Conservation (phyloP, 192 early-diverging fungal species). For the Coemansia sp. region DNA sequence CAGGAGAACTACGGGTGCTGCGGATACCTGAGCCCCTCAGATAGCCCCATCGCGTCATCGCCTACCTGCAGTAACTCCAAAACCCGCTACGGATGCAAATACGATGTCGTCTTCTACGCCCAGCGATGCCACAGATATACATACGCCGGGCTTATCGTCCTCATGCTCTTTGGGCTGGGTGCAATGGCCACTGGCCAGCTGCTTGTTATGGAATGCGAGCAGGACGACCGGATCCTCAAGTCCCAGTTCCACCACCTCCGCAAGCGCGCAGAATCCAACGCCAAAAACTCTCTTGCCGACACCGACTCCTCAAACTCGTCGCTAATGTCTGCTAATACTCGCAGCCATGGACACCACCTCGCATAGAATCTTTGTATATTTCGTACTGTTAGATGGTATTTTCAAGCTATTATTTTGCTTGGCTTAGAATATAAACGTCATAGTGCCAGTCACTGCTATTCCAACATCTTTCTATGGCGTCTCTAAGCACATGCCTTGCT, state of each 20-base stretch:
- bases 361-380: neutral
- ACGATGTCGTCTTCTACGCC: conserved; percentile 33
- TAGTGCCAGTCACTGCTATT: neutral
- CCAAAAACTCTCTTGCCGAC: neutral
- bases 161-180: conserved; percentile 29
- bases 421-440: too few species aligned
- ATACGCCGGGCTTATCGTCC: conserved; percentile 38
- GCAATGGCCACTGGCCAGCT: conserved; percentile 20
- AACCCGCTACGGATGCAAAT: conserved; percentile 35
- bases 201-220: conserved; percentile 24
- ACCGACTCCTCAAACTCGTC: conserved; percentile 1
- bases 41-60: conserved; percentile 24
- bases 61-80: conserved; percentile 13
- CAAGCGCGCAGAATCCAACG: conserved; percentile 21
- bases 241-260: conserved; percentile 24
- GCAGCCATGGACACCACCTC: neutral
- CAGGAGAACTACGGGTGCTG: conserved; percentile 33
- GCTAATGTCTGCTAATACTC: neutral
- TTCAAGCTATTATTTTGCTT: too few species aligned
- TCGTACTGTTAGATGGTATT: neutral
- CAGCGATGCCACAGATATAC: conserved; percentile 30
- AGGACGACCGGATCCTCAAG: conserved; percentile 20
- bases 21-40: conserved; percentile 34
- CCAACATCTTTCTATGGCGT: neutral
- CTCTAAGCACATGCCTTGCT: neutral